A percentile compares a stretch with the other conserved stretches of the same genome.
These are phyloP conservation scores for Backusella liffmaniae DNA, from an alignment of 192 early-diverging fungal species.

Conservation along the genomic window DNA sequence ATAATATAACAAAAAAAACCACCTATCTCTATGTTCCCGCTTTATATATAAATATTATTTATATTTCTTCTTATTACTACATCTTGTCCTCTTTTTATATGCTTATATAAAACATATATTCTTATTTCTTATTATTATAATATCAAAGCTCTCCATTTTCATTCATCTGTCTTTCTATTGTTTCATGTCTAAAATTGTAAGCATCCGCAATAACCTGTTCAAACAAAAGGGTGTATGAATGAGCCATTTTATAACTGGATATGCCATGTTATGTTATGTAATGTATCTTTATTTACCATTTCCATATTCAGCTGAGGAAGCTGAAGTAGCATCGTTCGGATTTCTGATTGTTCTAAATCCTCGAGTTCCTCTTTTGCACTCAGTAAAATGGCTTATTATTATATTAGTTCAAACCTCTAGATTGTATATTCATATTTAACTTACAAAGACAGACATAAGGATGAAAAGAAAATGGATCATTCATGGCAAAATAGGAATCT, in stretches of 20 bases:
- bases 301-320: slow-evolving; percentile 72
- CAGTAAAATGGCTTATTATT: slow-evolving; percentile 61
- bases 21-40: background rate
- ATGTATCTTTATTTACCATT: slow-evolving; percentile 34
- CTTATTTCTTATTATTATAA: background rate
- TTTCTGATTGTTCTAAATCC: slow-evolving; percentile 88
- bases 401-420: background rate
- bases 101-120: background rate
- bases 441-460: slow-evolving; percentile 79
- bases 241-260: too few relatives aligned
- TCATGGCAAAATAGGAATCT: slow-evolving; percentile 82
- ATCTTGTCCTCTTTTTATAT: background rate
- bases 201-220: slow-evolving; percentile 63
- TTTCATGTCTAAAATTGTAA: slow-evolving; percentile 65
- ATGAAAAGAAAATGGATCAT: slow-evolving; percentile 75
- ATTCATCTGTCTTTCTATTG: slow-evolving; percentile 56
- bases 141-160: slow-evolving; percentile 30
- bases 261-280: background rate
- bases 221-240: background rate
- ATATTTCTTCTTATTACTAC: background rate
- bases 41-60: background rate
- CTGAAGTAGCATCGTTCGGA: slow-evolving; percentile 73
- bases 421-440: background rate
- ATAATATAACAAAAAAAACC: background rate
- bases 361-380: slow-evolving; percentile 76